phyloP scores from a whole-genome alignment of 768 basidiomycete species.

The Suillus variegatus region DNA sequence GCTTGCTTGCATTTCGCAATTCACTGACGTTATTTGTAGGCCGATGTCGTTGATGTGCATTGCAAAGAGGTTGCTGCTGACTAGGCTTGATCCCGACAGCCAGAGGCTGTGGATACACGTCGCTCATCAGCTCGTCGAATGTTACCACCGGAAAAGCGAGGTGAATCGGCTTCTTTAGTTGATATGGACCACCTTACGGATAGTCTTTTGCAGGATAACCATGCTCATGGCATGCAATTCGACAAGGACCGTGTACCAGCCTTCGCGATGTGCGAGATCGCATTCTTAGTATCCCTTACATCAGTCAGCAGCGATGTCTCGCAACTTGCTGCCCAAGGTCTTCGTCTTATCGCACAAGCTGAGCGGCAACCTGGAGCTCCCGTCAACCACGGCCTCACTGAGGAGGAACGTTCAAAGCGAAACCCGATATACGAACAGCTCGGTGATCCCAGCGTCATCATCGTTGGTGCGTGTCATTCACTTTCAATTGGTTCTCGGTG shows the following conservation, averaged over 20 bases:
- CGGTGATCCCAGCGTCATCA: constrained; percentile 70
- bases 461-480: constrained; percentile 55
- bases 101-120: constrained; percentile 73
- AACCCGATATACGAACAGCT: constrained; percentile 77
- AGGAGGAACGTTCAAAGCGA: constrained; percentile 67
- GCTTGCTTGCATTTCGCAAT: neutral
- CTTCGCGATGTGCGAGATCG: constrained; percentile 70
- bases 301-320: constrained; percentile 70
- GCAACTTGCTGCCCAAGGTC: constrained; percentile 63
- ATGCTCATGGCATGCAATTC: constrained; percentile 51
- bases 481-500: neutral
- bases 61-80: constrained; percentile 55
- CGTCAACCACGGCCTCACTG: constrained; percentile 46
- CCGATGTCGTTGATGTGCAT: constrained; percentile 42
- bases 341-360: constrained; percentile 67
- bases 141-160: constrained; percentile 50
- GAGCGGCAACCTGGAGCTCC: constrained; percentile 66
- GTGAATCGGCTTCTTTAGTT: constrained; percentile 32
- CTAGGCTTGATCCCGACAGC: constrained; percentile 58
- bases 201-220: constrained; percentile 34
- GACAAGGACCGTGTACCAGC: constrained; percentile 57
- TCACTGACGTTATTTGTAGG: constrained; percentile 14
- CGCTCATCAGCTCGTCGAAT: constrained; percentile 58
- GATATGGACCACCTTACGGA: constrained; percentile 9
- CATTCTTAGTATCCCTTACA: constrained; percentile 69